Evolutionary conservation across 1,284 basidiomycete genomes (phyloP).

Genomic region (Rhodotorula sp.): DNA sequence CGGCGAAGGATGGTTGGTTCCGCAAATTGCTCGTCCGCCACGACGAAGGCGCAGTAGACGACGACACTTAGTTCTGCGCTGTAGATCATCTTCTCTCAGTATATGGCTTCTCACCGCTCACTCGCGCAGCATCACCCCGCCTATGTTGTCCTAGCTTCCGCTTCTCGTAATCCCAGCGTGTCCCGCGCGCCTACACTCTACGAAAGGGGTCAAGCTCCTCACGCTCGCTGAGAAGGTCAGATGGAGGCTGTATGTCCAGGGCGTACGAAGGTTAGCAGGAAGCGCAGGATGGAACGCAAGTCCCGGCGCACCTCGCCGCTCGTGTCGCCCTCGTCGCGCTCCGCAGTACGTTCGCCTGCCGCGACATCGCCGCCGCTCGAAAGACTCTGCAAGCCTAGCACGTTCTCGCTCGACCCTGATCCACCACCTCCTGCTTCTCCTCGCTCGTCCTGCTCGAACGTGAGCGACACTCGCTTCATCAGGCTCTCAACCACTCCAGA

Average conservation of each 20-base stretch:
- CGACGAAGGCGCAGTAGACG: conserved; percentile 1
- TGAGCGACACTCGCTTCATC: not conserved
- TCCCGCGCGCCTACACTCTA: not conserved
- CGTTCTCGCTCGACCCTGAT: not conserved
- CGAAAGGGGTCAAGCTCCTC: conserved; percentile 5
- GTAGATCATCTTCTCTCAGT: not conserved
- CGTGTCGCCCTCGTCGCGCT: too few species aligned
- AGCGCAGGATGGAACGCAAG: too few species aligned
- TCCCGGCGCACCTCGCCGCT: not conserved
- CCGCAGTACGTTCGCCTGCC: too few species aligned
- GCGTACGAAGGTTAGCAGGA: not conserved
- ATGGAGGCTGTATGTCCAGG: not conserved
- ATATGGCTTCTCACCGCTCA: too few species aligned
- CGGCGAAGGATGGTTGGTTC: conserved; percentile 7
- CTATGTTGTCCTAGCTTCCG: not conserved
- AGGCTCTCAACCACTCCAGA: not conserved
- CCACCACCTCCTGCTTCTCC: not conserved
- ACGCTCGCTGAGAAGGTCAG: conserved; percentile 16
- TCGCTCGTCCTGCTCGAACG: not conserved
- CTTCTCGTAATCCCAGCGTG: not conserved
- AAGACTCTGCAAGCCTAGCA: too few species aligned
- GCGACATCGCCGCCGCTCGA: too few species aligned
- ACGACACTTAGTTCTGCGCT: not conserved
- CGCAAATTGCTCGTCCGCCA: not conserved
- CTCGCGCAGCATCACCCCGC: not conserved